These are phyloP conservation scores for Ophiostoma sp. DNA, from an alignment of 2,329 filamentous ascomycete genomes.

Conservation along the genomic window DNA sequence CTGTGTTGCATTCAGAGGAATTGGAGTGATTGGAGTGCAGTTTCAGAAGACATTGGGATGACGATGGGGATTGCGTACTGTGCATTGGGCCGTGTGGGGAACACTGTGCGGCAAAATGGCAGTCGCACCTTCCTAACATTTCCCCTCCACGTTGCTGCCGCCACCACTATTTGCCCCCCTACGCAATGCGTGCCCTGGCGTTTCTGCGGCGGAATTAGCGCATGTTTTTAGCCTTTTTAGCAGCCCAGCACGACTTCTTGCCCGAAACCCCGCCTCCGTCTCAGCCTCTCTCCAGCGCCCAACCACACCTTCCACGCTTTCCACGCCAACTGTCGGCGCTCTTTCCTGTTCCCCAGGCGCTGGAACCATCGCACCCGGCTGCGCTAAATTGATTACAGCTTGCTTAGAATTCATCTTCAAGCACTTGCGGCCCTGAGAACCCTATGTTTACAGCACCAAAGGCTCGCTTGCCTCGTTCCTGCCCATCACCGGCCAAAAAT, in stretches of 20 bases:
- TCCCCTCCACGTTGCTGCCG: not conserved
- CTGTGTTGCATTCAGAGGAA: not conserved
- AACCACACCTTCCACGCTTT: not conserved
- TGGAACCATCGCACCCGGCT: not conserved
- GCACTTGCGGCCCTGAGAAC: not conserved
- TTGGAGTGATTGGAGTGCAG: not conserved
- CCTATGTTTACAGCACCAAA: not conserved
- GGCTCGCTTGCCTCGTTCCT: not conserved
- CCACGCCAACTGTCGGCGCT: not conserved
- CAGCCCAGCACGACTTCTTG: not conserved
- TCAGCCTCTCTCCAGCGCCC: not conserved
- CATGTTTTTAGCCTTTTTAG: not conserved
- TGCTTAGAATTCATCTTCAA: conserved; percentile 2
- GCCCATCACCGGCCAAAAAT: conserved; percentile 14
- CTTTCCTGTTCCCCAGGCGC: not conserved
- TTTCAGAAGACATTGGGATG: not conserved
- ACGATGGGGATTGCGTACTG: not conserved
- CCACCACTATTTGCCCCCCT: conserved; percentile 5
- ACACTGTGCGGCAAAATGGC: conserved; percentile 1
- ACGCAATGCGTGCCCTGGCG: not conserved
- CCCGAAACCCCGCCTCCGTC: conserved; percentile 1
- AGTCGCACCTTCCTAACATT: not conserved
- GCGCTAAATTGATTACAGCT: conserved; percentile 1
- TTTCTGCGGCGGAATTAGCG: not conserved
- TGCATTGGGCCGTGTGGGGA: not conserved